Base-by-base conservation (phyloP, 331 rosid species). In the Quercus phellos region DNA sequence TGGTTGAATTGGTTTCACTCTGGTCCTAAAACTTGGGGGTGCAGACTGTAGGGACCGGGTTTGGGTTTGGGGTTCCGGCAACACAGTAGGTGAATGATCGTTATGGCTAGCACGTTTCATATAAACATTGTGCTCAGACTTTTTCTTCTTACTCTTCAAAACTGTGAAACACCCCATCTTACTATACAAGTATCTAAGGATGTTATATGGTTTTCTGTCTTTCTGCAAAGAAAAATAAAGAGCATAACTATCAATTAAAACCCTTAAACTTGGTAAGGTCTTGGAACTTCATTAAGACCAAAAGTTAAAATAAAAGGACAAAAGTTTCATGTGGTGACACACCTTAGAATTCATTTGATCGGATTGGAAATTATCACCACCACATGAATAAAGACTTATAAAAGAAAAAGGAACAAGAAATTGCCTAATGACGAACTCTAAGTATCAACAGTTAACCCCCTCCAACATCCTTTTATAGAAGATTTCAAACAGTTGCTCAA, bases 161-260 rank as follows among this genome's bases (percentile, higher is more conserved):
- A 83, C 98, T 51, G 93, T 84, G 87, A 94, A 94, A 75, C 98
- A 94, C 79, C 96, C 96, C 98, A 94, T 92, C 75, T 69, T 90
- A 70, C 51, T 7, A 21, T 72, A 70, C 76, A 78, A 80, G 75
- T 81, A 70, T 82, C 17, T 55, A 14, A 26, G 80, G 43, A 55
- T 42, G 81, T 55, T 72, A 60, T 35, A 70, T 19, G 70, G 68
- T 71, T 50, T 38, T 71, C 68, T 75, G 43, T 59, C 70, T 76
- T 72, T 80, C 96, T 94, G 91, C 80, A 76, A 70, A 51, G 35
- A 53, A 74, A 27, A 80, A 76, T n/a, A 54, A 51, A 66, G 70
- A 32, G 63, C 32, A 74, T 43, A 32, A 22, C 58, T 43, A 80
- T 83, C 66, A 84, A 74, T 51, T 38, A 35, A 77, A 50, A 73